Evolutionary conservation across 768 basidiomycete species (phyloP), one percentile per base, ranked within the genome.

Genomic region (Scleroderma bovista): DNA sequence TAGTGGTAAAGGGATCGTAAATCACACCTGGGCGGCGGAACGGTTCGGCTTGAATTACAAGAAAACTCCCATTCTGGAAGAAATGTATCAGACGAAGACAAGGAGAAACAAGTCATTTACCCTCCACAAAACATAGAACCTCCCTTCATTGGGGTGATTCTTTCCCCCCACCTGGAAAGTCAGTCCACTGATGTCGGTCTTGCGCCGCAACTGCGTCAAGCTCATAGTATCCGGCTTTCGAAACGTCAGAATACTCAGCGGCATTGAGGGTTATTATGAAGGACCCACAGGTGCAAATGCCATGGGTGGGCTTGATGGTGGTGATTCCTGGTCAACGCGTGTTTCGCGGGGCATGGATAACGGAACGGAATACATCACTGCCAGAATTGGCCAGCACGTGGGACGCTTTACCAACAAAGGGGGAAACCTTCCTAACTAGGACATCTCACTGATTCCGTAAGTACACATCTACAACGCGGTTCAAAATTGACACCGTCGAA

Each of bases 211-310:
- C 44, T 60, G 55, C 36, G 43, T 40, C 5, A 68, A 42, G 40
- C 57, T 53, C 19, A 64, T 15, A n/a, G n/a, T n/a, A 26, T 46
- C 48, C 15, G 55, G 32, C 66, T 66, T 11, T 16, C 16, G 24
- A 15, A 3, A 31, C 8, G 19, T 31, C 26, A 46, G 13, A 32
- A 6, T 29, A 10, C 36, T 63, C 36, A 53, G 41, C 22, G 10
- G 7, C 8, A 2, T 44, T 47, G 20, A 8, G 15, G 44, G 41
- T 46, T 1, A 7, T 44, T 31, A 46, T 10, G 32, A 16, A 47
- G 64, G 60, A 68, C 65, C 62, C 53, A 68, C 65, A 49, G 55
- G 56, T 12, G 48, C 46, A 58, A 57, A 68, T 15, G 68, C 60
- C 66, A 66, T 68, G 37, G 17, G 41, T 17, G 44, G 23, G 22